phyloP scores from a whole-genome alignment of 2,329 filamentous ascomycete species.

The Rhytidhysteron rufulum region DNA sequence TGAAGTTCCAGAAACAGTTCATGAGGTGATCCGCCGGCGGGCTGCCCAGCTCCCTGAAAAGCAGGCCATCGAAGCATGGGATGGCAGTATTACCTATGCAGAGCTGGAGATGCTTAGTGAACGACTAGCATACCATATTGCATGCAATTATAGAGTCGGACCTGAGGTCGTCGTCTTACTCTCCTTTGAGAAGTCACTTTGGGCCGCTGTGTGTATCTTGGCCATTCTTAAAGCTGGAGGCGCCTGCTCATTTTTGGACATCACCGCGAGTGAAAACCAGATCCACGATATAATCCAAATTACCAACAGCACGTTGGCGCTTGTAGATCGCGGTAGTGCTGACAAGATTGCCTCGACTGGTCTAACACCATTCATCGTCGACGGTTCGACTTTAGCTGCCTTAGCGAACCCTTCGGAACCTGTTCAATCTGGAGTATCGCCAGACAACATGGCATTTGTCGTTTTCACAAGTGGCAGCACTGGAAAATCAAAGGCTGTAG shows the following conservation, averaged over 20 bases:
- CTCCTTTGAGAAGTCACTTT: constrained; percentile 19
- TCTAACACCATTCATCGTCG: not conserved
- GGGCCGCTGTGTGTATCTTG: constrained; percentile 9
- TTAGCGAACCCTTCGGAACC: not conserved
- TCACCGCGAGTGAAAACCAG: not conserved
- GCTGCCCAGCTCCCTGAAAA: constrained; percentile 31
- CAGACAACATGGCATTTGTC: constrained; percentile 43
- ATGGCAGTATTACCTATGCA: constrained; percentile 10
- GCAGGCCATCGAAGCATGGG: not conserved
- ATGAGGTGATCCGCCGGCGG: constrained; percentile 43
- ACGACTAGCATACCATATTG: constrained; percentile 1
- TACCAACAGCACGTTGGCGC: not conserved
- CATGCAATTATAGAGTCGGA: constrained; percentile 6
- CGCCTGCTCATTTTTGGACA: constrained; percentile 19
- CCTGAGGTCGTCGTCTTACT: constrained; percentile 10
- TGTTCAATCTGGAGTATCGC: not conserved
- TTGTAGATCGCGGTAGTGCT: not conserved
- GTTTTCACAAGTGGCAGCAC: constrained; percentile 55
- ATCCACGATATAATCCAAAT: not conserved
- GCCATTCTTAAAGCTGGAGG: constrained; percentile 21
- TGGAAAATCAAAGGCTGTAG: constrained; percentile 53
- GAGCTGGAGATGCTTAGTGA: constrained; percentile 4
- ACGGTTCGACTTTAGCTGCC: not conserved
- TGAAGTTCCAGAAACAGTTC: too few species aligned
- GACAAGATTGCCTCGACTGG: not conserved